These are phyloP conservation scores for Phytophthora macrochlamydospora DNA, from an alignment of 352 stramenopile genomes.

Conservation along the genomic window DNA sequence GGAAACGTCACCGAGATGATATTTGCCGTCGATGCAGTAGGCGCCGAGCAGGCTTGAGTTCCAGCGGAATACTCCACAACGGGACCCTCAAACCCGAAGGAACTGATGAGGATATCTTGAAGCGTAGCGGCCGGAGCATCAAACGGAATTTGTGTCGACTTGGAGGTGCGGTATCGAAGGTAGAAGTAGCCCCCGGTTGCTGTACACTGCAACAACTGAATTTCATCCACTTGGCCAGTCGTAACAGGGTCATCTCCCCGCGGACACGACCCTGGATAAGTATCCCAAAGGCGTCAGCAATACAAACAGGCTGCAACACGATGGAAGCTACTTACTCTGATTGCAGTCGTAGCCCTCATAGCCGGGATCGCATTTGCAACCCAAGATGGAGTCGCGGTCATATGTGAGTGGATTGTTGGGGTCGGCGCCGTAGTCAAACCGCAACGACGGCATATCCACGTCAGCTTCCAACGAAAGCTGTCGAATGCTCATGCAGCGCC, in stretches of 20 bases:
- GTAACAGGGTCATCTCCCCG: slow-evolving; percentile 88
- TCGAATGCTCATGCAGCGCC: slow-evolving; percentile 75
- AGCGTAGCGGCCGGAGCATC: slow-evolving; percentile 47
- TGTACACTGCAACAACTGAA: slow-evolving; percentile 79
- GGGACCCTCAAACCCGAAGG: slow-evolving; percentile 58
- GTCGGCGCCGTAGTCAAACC: slow-evolving; percentile 70
- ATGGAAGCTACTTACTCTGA: slow-evolving; percentile 38
- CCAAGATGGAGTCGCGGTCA: slow-evolving; percentile 78
- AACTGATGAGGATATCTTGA: slow-evolving; percentile 53
- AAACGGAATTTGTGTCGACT: slow-evolving; percentile 62
- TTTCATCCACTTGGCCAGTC: slow-evolving; percentile 77
- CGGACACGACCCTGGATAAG: slow-evolving; percentile 73
- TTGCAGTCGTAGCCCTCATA: slow-evolving; percentile 92
- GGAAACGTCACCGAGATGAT: slow-evolving; percentile 63
- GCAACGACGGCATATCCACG: slow-evolving; percentile 47
- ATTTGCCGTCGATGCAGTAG: slow-evolving; percentile 35
- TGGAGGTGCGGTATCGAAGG: slow-evolving; percentile 58
- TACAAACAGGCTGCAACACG: not conserved
- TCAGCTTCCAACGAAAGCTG: slow-evolving; percentile 68
- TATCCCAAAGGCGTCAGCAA: not conserved
- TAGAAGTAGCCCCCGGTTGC: slow-evolving; percentile 62
- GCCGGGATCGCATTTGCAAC: slow-evolving; percentile 91
- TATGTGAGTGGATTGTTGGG: slow-evolving; percentile 77
- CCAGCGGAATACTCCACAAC: slow-evolving; percentile 51
- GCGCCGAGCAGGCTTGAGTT: slow-evolving; percentile 39